Evolutionary conservation across 495 filamentous ascomycete species (phyloP), one percentile per base, ranked within the genome.

Genomic region (Trichoderma parareesei): DNA sequence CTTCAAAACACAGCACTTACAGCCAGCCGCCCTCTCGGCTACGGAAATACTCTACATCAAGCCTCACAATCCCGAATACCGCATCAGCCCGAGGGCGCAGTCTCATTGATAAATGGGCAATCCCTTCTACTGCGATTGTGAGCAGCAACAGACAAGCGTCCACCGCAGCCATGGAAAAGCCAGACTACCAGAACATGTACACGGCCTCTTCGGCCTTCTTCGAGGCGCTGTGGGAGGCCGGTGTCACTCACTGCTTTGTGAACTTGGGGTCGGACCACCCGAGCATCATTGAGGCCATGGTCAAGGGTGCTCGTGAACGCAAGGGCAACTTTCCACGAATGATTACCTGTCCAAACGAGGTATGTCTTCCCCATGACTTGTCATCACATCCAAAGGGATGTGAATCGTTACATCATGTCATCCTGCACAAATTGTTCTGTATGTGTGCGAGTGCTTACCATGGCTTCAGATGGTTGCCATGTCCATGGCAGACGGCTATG

Each of bases 191-290:
- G 68, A 70, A 66, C 14, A 82, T 81, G 78, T 82, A 82, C 67
- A 82, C 79, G 13, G 75, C 63, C 16, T 81, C 78, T 20, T 78
- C 89, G 73, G 93, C 93, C 72, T 97, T 98, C 75, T 97, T 98
- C 70, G 93, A 98, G 82, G 91, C 90, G 27, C 76, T 98, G 48
- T 96, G 91, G 91, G 91, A 94, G 63, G 91, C 91, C 49, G 93
- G 93, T 53, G 85, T 98, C 46, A 88, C 85, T 55, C 86, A 97
- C 78, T 90, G 88, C 80, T 97, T 97, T 71, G 93, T 96, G 61
- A 98, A 98, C 71, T 81, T 98, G 16, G 93, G 93, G 43, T 92
- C 90, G n/a, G 92, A 97, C 73, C 92, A 97, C 70, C 92, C 92
- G 11, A 88, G 75, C 66, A 96, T 98, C 70, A 85, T 97, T 65